A percentile compares a stretch with the other conserved stretches of the same genome.
phyloP scores from a whole-genome alignment of 768 basidiomycete genomes.

The Artomyces pyxidatus region DNA sequence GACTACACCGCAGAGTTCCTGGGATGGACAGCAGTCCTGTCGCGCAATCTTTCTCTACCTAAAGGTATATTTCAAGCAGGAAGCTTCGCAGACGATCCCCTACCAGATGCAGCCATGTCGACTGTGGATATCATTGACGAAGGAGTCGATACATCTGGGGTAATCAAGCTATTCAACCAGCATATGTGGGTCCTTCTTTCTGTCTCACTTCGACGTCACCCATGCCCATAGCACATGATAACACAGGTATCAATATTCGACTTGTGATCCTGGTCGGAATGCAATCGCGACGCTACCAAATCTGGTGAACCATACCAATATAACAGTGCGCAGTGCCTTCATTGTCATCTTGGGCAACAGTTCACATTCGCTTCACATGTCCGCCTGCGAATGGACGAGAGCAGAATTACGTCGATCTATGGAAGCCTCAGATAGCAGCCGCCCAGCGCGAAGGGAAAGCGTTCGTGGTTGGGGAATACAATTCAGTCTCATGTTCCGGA shows the following conservation, averaged over 20 bases:
- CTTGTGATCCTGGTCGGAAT: conserved; percentile 24
- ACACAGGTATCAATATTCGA: conserved; percentile 28
- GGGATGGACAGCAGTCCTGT: conserved; percentile 20
- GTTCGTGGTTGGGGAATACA: conserved; percentile 25
- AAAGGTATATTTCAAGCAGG: conserved; percentile 18
- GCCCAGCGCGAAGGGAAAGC: conserved; percentile 18
- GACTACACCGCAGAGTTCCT: conserved; percentile 21
- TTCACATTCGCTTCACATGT: background rate
- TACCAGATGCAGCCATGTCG: conserved; percentile 19
- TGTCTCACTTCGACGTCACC: background rate
- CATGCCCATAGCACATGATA: too few relatives aligned
- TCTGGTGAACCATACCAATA: conserved; percentile 26
- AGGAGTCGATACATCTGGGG: conserved; percentile 17
- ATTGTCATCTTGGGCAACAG: background rate
- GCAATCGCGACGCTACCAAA: conserved; percentile 24
- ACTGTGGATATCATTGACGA: conserved; percentile 21
- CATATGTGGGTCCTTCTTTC: conserved; percentile 17
- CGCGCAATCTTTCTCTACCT: conserved; percentile 14
- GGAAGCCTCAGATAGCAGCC: conserved; percentile 26
- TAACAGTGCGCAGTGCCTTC: conserved; percentile 19
- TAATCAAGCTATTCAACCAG: conserved; percentile 23
- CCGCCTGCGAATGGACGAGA: too few relatives aligned
- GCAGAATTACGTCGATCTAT: conserved; percentile 25
- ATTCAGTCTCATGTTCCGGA: conserved; percentile 25
- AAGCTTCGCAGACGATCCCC: conserved; percentile 21